Evolutionary conservation across 352 stramenopile species (phyloP).

Genomic region (Aphanomyces invadans): DNA sequence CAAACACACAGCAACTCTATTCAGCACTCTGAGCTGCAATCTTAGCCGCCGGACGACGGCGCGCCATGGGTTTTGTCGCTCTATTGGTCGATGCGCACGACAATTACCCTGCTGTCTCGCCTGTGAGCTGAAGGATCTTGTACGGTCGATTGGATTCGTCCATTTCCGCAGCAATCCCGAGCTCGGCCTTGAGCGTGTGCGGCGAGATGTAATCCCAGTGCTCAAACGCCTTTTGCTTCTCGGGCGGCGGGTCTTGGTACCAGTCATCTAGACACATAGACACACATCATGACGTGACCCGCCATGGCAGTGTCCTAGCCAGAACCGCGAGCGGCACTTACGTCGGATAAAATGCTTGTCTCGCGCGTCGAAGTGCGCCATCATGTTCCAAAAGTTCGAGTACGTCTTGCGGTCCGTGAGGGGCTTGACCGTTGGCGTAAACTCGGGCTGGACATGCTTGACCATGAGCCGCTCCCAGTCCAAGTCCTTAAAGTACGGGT

Average conservation of each 20-base stretch:
- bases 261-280: conserved; percentile 81
- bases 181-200: conserved; percentile 66
- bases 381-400: conserved; percentile 81
- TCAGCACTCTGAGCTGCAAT: no score
- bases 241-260: conserved; percentile 59
- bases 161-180: conserved; percentile 72
- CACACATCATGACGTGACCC: no score
- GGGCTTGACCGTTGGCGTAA: conserved; percentile 51
- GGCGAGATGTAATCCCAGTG: conserved; percentile 84
- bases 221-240: conserved; percentile 81
- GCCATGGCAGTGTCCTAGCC: no score
- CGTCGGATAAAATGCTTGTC: conserved; percentile 79
- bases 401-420: conserved; percentile 79
- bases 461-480: conserved; percentile 85
- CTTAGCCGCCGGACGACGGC: no score
- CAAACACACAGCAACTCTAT: not conserved
- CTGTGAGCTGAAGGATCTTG: conserved; percentile 74
- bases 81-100: no score
- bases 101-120: conserved; percentile 29
- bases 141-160: conserved; percentile 83
- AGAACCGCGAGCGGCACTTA: conserved; percentile 36
- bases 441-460: conserved; percentile 81
- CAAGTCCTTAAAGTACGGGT: conserved; percentile 80
- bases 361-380: conserved; percentile 79
- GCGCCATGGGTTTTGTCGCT: no score